phyloP scores from a whole-genome alignment of 2,329 filamentous ascomycete species.

The Xylariaceae sp. region DNA sequence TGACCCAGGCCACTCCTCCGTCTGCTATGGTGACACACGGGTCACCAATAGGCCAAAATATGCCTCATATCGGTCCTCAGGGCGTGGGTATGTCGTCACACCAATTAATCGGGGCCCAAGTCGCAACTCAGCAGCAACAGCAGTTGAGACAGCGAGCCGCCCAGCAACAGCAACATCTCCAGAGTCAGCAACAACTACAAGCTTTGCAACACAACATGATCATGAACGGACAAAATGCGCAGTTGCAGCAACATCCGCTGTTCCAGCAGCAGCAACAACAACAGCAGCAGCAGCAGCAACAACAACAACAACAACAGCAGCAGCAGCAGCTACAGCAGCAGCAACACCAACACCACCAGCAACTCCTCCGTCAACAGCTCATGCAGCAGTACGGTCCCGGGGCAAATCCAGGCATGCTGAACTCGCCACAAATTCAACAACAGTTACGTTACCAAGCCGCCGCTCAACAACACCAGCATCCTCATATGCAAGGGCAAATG shows the following conservation, averaged over 20 bases:
- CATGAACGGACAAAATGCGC: slow-evolving; percentile 32
- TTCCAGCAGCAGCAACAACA: slow-evolving; percentile 33
- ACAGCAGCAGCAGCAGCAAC: slow-evolving; percentile 12
- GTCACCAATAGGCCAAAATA: slow-evolving; percentile 48
- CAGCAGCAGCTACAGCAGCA: slow-evolving; percentile 29
- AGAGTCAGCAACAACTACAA: slow-evolving; percentile 29
- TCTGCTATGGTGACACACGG: slow-evolving; percentile 54
- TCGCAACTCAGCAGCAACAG: slow-evolving; percentile 43
- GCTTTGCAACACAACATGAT: slow-evolving; percentile 30
- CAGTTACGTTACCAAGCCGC: slow-evolving; percentile 33
- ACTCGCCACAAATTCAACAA: slow-evolving; percentile 35
- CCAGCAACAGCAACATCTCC: slow-evolving; percentile 28
- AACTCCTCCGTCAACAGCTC: slow-evolving; percentile 41
- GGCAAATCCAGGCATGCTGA: slow-evolving; percentile 36
- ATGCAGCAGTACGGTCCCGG: slow-evolving; percentile 35
- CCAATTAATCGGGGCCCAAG: slow-evolving; percentile 40
- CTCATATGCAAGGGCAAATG: slow-evolving; percentile 33
- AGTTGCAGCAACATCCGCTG: slow-evolving; percentile 37
- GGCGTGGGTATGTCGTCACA: slow-evolving; percentile 31
- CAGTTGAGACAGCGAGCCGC: slow-evolving; percentile 17
- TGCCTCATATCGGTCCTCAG: slow-evolving; percentile 48
- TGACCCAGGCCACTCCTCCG: slow-evolving; percentile 58
- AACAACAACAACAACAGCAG: slow-evolving; percentile 7
- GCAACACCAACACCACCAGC: slow-evolving; percentile 7
- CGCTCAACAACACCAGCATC: slow-evolving; percentile 26